Base-by-base conservation (phyloP, 75 land plant species). In the Gnetum montanum region DNA sequence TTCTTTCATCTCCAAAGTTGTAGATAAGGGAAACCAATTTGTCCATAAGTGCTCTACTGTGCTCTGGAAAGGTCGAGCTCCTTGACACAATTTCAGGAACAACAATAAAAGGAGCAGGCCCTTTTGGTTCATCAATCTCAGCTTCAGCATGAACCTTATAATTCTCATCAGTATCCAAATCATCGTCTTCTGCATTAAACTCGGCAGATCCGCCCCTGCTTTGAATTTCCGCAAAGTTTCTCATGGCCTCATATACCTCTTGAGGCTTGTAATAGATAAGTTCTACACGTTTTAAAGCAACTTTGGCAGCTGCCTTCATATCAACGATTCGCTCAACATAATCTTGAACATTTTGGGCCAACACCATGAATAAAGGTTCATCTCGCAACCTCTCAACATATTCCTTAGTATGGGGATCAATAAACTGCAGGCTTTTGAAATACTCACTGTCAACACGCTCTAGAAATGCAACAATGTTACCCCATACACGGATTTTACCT, bases 251-350 rank as follows among this genome's bases (percentile, higher is more conserved):
- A 65, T 91, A 91, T 7, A 91, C 97, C 49, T 77, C 85, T 60
- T 91, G 97, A 46, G 97, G 97, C 61, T 91, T 91, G 58, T 91
- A 91, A 60, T 91, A 91, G 2, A 91, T 58, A 56, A 84, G 88
- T 45, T 87, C 97, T 33, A 84, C 80, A 26, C 78, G 75, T 58
- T 66, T 75, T 43, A 83, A 59, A 5, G 97, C 93, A 25, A 91
- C 97, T 63, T 77, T 80, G 7, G 97, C 58, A 56, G 92, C 97
- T 54, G 83, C 77, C 67, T 74, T 81, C 53, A 68, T 70, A 35
- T 87, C 85, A 6, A 68, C 76, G 47, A 70, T 40, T 15, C 81
- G 60, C 62, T 87, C 93, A 38, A 87, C 64, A 68, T 91, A 91
- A 16, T 73, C 79, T 58, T 91, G 97, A 26, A 83, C 76, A 67